Evolutionary conservation across 805 yeast species (phyloP), one percentile per base, ranked within the genome.

Genomic region (Candida montana): DNA sequence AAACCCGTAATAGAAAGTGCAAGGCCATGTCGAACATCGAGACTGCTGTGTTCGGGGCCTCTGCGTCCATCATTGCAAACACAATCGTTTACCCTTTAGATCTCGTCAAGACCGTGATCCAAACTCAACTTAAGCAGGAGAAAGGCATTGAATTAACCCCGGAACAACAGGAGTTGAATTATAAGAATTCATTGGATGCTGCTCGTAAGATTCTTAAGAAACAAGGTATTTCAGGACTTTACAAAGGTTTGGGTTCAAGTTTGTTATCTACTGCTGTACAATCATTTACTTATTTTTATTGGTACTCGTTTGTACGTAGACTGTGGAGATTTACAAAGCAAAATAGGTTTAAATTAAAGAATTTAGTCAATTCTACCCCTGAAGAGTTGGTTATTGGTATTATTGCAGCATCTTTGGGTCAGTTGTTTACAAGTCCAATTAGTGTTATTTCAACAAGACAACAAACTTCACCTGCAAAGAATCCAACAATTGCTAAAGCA

Each of bases 221-320:
- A 41, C 72, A 78, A 50, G 95, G 95, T 1, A 37, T 82, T 10
- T 48, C 64, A 15, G 93, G 91, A 7, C 72, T 84, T 61, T 87
- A 86, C 63, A 77, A 74, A 48, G 95, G 95, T 1, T 61, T 86
- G 35, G 63, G 75, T 3, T 79, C 89, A 2, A 75, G 85, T 1
- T 63, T 85, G 32, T 53, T 81, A 16, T 88, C 89, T 3, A 76
- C 81, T 10, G 89, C 90, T 2, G 77, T 83, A 8, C 86, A 84
- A 56, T 83, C 81, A 52, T 87, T 87, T 57, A 80, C 87, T 24
- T 87, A 87, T 61, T 87, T 87, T 61, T 87, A 85, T 62, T 87
- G 95, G 93, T 87, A 87, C 62, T 80, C 89, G 5, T 64, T 83
- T 31, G 78, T 85, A 15, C 75, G 86, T 47, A 71, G 73, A 40